Base-by-base conservation (phyloP, 768 basidiomycete species). In the Fistulinella prunicolor region DNA sequence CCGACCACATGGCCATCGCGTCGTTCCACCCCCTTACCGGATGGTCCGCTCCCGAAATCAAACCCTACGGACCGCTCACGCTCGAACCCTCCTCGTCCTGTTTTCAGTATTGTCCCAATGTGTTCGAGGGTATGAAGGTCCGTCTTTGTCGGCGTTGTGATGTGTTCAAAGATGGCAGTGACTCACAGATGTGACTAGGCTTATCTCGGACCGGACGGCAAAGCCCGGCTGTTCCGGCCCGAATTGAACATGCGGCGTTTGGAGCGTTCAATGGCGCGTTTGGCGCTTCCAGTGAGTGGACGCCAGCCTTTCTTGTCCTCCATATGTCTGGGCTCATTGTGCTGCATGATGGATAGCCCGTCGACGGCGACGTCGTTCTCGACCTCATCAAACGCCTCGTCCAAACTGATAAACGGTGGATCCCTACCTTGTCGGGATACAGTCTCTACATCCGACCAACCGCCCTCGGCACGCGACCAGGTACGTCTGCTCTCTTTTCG, bases 391-490 rank as follows among this genome's bases (percentile, higher is more conserved):
- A 86, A 65, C 77, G 78, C 40, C 78, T 97, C 50, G 81, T 89
- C 41, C 46, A 62, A 34, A 54, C 86, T 38, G 94, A 97, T 38
- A 66, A 73, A n/a, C 79, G 85, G 10, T 96, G 94, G 93, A 90
- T 96, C 28, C 94, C 93, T 3, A 69, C 72, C 2, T 65, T 72
- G 12, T 73, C 80, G 2, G 92, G 86, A 13, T 81, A 89, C 65
- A 89, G 86, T 48, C 73, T 97, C 29, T 97, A 95, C 72, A 79
- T 96, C 56, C 84, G 94, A 38, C 86, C 90, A 20, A 92, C 84
- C 6, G 68, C 89, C 60, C 86, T 77, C 48, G 75, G 71, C 19
- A 75, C 74, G 1, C 68, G 73, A 9, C 49, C 71, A 23, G 62
- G 72, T 71, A 54, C 19, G 62, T n/a, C n/a, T n/a, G n/a, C n/a